phyloP scores from a whole-genome alignment of 1,284 basidiomycete species.

The Pseudozyma sp. region DNA sequence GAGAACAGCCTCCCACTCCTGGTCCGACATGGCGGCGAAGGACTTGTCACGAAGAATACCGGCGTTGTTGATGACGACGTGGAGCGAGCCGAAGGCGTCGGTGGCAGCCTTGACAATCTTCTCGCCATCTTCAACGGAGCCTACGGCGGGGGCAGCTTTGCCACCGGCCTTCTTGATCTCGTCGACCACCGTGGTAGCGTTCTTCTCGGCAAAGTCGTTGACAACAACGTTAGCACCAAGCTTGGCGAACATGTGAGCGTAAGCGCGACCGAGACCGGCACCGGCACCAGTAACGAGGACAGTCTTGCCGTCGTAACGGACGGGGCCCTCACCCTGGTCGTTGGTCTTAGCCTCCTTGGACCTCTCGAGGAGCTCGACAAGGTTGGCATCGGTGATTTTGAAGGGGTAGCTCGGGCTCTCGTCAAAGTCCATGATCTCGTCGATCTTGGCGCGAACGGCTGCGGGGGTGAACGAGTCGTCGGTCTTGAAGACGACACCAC shows the following conservation, averaged over 20 bases:
- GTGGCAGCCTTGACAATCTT: slow-evolving; percentile 87
- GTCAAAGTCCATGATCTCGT: slow-evolving; percentile 83
- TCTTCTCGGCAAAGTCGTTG: slow-evolving; percentile 91
- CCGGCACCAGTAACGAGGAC: slow-evolving; percentile 86
- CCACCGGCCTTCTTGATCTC: slow-evolving; percentile 90
- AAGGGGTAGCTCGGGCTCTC: slow-evolving; percentile 79
- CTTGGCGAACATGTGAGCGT: slow-evolving; percentile 89
- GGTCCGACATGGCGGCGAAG: slow-evolving; percentile 86
- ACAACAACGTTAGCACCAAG: slow-evolving; percentile 96
- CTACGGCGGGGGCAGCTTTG: slow-evolving; percentile 84
- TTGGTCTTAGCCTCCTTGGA: slow-evolving; percentile 80
- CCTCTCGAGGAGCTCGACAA: slow-evolving; percentile 76
- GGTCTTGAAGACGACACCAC: slow-evolving; percentile 87
- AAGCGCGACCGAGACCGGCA: slow-evolving; percentile 81
- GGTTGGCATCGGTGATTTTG: slow-evolving; percentile 75
- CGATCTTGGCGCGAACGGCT: slow-evolving; percentile 73
- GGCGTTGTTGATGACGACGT: slow-evolving; percentile 91
- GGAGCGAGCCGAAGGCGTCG: slow-evolving; percentile 88
- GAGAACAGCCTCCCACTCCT: slow-evolving; percentile 94
- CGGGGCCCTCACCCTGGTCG: slow-evolving; percentile 76
- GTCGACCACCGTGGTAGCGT: slow-evolving; percentile 83
- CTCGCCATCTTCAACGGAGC: slow-evolving; percentile 88
- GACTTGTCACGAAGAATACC: slow-evolving; percentile 89
- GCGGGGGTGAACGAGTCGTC: slow-evolving; percentile 93
- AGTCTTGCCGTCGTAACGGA: slow-evolving; percentile 89